These are phyloP conservation scores for Penicillium robsamsonii DNA, from an alignment of 495 filamentous ascomycete genomes.

Conservation along the genomic window DNA sequence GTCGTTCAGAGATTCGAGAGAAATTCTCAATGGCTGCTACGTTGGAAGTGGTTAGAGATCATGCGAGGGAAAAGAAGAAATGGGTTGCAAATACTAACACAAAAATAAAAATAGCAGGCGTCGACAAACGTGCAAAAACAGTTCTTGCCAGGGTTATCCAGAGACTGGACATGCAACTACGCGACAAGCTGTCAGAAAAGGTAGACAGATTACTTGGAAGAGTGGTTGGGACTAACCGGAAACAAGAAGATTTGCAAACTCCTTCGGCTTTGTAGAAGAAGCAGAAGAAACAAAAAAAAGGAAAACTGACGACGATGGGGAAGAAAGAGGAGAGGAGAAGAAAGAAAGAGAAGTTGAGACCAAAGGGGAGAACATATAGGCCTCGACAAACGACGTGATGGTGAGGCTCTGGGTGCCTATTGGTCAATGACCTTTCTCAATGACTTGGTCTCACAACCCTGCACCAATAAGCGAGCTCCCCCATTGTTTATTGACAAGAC, in stretches of 20 bases:
- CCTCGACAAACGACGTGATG: background rate
- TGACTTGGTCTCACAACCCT: background rate
- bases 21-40: too few relatives aligned
- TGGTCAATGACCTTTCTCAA: background rate
- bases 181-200: background rate
- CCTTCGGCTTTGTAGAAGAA: background rate
- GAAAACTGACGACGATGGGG: background rate
- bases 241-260: background rate
- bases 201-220: background rate
- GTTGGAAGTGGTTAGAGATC: too few relatives aligned
- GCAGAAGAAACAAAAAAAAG: background rate
- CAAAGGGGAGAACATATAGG: background rate
- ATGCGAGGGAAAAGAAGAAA: too few relatives aligned
- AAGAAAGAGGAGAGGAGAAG: background rate
- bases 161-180: background rate
- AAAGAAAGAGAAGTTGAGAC: background rate
- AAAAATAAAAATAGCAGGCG: too few relatives aligned
- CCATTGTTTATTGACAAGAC: background rate
- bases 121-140: too few relatives aligned
- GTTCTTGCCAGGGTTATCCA: background rate
- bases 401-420: background rate
- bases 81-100: too few relatives aligned
- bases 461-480: background rate
- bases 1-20: too few relatives aligned
- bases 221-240: background rate